Percentiles rank a stretch among this genome's conserved stretches.
phyloP scores from a whole-genome alignment of 768 basidiomycete genomes.

The Lactifluus echinatus region DNA sequence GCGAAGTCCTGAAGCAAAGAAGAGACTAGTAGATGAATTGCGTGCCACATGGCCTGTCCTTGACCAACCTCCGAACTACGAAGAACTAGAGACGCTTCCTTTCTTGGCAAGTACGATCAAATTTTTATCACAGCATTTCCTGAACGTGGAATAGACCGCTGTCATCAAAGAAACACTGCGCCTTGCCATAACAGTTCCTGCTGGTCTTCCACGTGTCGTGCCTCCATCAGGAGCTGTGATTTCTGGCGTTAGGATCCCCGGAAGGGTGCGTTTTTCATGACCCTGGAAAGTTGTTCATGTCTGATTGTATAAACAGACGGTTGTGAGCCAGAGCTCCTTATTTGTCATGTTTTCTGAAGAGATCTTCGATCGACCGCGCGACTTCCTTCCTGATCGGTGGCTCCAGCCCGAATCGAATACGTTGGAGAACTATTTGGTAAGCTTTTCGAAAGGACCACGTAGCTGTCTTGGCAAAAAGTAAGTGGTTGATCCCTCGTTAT shows the following conservation, averaged over 20 bases:
- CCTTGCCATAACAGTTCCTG: neutral
- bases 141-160: slow-evolving; percentile 3
- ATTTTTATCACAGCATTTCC: neutral
- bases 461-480: neutral
- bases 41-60: slow-evolving; percentile 5
- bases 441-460: neutral
- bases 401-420: neutral
- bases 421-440: slow-evolving; percentile 11
- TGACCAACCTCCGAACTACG: slow-evolving; percentile 2
- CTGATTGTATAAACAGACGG: neutral
- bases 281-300: neutral
- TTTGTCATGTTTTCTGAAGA: slow-evolving; percentile 12
- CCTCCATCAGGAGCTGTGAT: slow-evolving; percentile 10
- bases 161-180: slow-evolving; percentile 15
- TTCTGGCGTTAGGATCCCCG: slow-evolving; percentile 6
- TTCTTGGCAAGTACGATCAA: slow-evolving; percentile 3
- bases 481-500: neutral
- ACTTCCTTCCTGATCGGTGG: slow-evolving; percentile 20
- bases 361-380: slow-evolving; percentile 15
- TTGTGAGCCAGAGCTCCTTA: slow-evolving; percentile 12
- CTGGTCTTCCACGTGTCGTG: slow-evolving; percentile 10
- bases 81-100: slow-evolving; percentile 12
- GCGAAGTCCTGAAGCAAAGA: neutral
- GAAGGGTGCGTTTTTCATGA: slow-evolving; percentile 2
- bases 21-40: slow-evolving; percentile 3